Evolutionary conservation across 108 stramenopile genomes (phyloP).

Genomic region (Fragilaria radians): DNA sequence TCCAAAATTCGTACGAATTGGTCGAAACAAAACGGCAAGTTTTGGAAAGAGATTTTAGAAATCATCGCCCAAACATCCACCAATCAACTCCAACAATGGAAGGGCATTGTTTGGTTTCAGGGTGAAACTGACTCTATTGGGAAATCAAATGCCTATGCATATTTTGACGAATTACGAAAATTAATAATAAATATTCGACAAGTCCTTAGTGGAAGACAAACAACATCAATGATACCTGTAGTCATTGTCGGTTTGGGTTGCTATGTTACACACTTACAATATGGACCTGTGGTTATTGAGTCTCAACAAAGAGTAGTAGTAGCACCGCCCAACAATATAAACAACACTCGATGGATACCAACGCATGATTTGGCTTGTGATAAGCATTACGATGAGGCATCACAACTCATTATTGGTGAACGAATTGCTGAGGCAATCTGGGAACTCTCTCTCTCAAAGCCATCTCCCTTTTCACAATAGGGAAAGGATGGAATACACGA

Average conservation of each 20-base stretch:
- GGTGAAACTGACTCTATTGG: conserved; percentile 4
- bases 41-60: not conserved
- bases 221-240: conserved; percentile 7
- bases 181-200: not conserved
- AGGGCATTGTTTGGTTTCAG: conserved; percentile 14
- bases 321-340: not conserved
- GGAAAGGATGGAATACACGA: no score
- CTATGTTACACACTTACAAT: not conserved
- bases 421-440: conserved; percentile 4
- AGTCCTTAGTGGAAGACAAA: not conserved
- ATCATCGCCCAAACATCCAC: not conserved
- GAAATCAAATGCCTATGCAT: not conserved
- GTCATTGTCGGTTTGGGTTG: conserved; percentile 6
- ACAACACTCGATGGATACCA: not conserved
- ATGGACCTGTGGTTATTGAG: not conserved
- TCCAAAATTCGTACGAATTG: not conserved
- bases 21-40: not conserved
- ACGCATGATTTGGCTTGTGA: conserved; percentile 1
- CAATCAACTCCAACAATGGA: not conserved
- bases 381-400: conserved; percentile 8
- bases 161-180: not conserved
- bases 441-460: no score
- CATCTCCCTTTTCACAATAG: no score
- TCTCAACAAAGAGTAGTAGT: conserved; percentile 2
- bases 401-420: conserved; percentile 7